Percentiles rank a stretch among this genome's conserved stretches.
phyloP scores from a whole-genome alignment of 2,329 filamentous ascomycete species.

The Colletotrichum viniferum region DNA sequence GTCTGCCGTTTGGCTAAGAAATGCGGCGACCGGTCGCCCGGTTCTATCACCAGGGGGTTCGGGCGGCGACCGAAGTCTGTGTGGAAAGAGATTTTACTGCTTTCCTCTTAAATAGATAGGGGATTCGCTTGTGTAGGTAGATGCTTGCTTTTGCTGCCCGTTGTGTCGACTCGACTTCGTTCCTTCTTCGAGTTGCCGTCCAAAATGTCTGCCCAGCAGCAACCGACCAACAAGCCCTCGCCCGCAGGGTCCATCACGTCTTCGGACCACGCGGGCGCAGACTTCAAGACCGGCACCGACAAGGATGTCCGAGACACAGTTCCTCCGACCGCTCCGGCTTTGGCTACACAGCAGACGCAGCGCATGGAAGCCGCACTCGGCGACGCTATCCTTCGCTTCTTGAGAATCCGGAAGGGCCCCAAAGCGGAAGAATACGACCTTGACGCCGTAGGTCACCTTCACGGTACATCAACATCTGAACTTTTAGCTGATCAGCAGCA shows the following conservation, averaged over 20 bases:
- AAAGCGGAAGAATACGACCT: conserved; percentile 30
- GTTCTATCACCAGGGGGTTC: neutral
- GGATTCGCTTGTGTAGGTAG: neutral
- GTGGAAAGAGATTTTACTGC: neutral
- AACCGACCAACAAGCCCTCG: neutral
- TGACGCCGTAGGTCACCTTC: conserved; percentile 25
- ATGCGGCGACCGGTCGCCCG: neutral
- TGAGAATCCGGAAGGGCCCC: conserved; percentile 35
- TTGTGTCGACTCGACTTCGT: neutral
- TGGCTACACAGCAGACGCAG: conserved; percentile 28
- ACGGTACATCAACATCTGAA: fast-evolving
- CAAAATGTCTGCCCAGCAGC: conserved; percentile 8
- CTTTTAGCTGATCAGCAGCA: neutral
- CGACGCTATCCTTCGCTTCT: conserved; percentile 34
- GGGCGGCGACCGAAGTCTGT: neutral
- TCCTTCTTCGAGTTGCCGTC: neutral
- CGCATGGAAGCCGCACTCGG: conserved; percentile 36
- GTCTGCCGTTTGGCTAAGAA: neutral
- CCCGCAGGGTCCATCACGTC: conserved; percentile 9
- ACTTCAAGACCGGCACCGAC: neutral
- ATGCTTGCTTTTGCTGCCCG: neutral
- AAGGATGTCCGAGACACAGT: neutral
- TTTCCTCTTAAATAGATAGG: neutral
- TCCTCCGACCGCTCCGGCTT: conserved; percentile 19
- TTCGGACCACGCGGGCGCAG: conserved; percentile 1